Evolutionary conservation across 176 grass and related monocot genomes (phyloP).

Genomic region (Themeda triandra): DNA sequence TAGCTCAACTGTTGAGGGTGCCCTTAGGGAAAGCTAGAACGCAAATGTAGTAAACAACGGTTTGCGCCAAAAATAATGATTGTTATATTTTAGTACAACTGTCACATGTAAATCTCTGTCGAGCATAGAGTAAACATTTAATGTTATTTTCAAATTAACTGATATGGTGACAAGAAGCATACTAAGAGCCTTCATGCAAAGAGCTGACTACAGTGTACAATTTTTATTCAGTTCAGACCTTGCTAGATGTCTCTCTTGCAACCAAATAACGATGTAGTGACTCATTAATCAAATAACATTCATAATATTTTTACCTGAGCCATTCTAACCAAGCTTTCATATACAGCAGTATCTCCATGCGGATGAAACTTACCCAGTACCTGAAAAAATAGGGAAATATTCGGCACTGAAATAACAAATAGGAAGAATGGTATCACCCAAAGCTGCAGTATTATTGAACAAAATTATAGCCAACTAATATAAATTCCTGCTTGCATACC

Average conservation of each 20-base stretch:
- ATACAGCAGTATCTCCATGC: constrained; percentile 91
- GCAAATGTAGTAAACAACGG: neutral
- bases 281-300: neutral
- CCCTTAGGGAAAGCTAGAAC: neutral
- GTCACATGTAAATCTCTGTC: neutral
- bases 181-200: neutral
- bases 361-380: constrained; percentile 97
- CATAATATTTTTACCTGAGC: constrained; percentile 71
- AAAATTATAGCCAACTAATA: neutral
- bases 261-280: neutral
- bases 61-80: neutral
- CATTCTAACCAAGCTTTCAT: constrained; percentile 92
- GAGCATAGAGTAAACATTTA: neutral
- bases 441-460: neutral
- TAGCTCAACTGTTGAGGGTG: neutral
- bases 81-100: neutral
- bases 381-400: constrained; percentile 25
- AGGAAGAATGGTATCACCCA: neutral
- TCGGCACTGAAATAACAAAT: neutral
- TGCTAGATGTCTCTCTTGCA: neutral
- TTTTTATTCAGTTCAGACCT: neutral
- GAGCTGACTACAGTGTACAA: neutral
- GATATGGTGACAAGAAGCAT: neutral
- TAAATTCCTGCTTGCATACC: constrained; percentile 46
- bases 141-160: neutral